These are phyloP conservation scores for Cryptosporidium canis DNA, from an alignment of 169 alveolate species.

Conservation along the genomic window DNA sequence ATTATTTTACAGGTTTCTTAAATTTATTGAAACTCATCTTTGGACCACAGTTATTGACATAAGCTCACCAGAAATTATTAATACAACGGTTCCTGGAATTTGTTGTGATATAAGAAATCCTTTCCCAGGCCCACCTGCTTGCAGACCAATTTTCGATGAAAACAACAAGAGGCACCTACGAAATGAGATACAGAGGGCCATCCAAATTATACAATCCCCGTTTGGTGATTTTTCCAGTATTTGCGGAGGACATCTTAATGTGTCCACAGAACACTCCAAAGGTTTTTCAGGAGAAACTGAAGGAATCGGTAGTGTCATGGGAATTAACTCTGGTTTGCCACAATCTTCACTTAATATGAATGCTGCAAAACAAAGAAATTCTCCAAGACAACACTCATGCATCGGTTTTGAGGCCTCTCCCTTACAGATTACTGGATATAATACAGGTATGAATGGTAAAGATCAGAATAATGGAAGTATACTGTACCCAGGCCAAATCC, in stretches of 20 bases:
- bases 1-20: slow-evolving; percentile 48
- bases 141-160: slow-evolving; percentile 62
- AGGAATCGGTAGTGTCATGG: neutral
- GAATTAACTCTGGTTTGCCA: neutral
- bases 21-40: slow-evolving; percentile 49
- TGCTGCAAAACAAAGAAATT: neutral
- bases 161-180: slow-evolving; percentile 18
- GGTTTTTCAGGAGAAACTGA: neutral
- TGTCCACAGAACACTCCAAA: neutral
- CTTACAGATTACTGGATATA: neutral
- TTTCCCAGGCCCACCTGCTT: slow-evolving; percentile 69
- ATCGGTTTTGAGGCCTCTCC: neutral
- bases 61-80: slow-evolving; percentile 61
- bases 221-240: slow-evolving; percentile 63
- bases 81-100: slow-evolving; percentile 27
- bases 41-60: slow-evolving; percentile 71
- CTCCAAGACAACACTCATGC: neutral
- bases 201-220: slow-evolving; percentile 62
- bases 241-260: slow-evolving; percentile 48
- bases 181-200: slow-evolving; percentile 52
- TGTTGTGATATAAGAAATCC: slow-evolving; percentile 71
- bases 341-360: neutral
- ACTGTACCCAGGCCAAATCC: neutral
- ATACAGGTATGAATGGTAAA: neutral
- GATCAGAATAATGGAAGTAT: neutral